Evolutionary conservation across 768 basidiomycete genomes (phyloP).

Genomic region (Leccinellum rugosiceps): DNA sequence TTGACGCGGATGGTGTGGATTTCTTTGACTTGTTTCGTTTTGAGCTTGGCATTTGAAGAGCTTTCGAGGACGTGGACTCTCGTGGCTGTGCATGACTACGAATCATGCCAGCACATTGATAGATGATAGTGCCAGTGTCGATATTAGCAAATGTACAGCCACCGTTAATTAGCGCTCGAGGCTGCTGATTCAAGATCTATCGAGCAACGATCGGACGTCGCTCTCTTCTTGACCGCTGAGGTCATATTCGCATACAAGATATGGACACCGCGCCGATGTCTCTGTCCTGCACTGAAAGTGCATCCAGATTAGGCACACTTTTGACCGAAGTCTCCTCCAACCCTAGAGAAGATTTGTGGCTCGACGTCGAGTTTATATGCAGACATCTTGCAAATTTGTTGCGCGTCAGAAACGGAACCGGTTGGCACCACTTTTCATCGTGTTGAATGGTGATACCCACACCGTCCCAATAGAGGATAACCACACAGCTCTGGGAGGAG

Average conservation of each 20-base stretch:
- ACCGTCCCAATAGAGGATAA: constrained; percentile 52
- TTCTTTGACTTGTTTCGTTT: constrained; percentile 62
- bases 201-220: background rate
- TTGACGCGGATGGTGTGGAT: constrained; percentile 27
- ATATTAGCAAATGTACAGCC: background rate
- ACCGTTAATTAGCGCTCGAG: background rate
- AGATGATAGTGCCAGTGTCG: too few relatives aligned
- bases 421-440: constrained; percentile 31
- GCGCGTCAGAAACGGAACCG: constrained; percentile 50
- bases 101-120: too few relatives aligned
- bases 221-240: background rate
- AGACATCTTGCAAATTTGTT: constrained; percentile 61
- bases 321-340: constrained; percentile 32
- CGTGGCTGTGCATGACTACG: background rate
- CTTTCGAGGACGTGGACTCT: background rate
- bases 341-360: constrained; percentile 42
- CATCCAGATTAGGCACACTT: constrained; percentile 32
- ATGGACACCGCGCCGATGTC: constrained; percentile 19
- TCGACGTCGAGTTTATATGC: constrained; percentile 47
- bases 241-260: background rate
- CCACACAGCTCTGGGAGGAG: constrained; percentile 65
- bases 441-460: constrained; percentile 11
- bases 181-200: background rate
- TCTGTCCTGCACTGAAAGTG: constrained; percentile 27
- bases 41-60: constrained; percentile 21